Evolutionary conservation across 2,329 filamentous ascomycete genomes (phyloP), one percentile per base, ranked within the genome.

Genomic region (Didymella arachidicola): DNA sequence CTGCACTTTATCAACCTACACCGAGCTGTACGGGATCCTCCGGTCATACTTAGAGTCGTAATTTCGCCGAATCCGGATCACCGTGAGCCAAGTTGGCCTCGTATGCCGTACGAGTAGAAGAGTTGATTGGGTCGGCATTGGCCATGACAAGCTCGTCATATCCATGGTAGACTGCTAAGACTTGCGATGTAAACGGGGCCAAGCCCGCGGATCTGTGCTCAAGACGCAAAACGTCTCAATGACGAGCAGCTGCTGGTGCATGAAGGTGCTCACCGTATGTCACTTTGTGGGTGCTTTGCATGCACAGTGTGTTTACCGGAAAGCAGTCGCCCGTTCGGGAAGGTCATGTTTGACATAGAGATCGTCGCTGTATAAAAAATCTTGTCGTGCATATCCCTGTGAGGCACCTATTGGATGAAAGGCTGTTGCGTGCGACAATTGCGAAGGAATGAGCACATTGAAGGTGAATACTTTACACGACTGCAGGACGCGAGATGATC

Each of bases 361-460:
- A 47, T 44, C 26, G 34, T 62, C 34, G 32, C 29, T 30, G 39
- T 38, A 51, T 43, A 16, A 6, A 5, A 16, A 39, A 7, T 10
- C 27, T 22, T 26, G 29, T 22, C 22, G 10, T 7, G 12, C 11
- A 27, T 44, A 38, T 38, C 18, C 38, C 53, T 45, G 45, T 7
- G n/a, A 34, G 30, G 16, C 18, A 27, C 2, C 29, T 36, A 49
- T 49, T 49, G 53, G 39, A 44, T 38, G 27, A 36, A 39, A 7
- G n/a, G 38, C 44, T 44, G 19, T 44, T 18, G 36, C 38, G 27
- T 36, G 27, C 19, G 19, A 18, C 36, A 22, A n/a, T 49, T 59
- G 56, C 53, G 59, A 48, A 27, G 47, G 48, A 60, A 60, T 67
- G 65, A 67, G 65, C 63, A 67, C 61, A 61, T 65, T 67, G 59